Base-by-base conservation (phyloP, 176 grass and related monocot genomes). In the Phoenix roebelenii region DNA sequence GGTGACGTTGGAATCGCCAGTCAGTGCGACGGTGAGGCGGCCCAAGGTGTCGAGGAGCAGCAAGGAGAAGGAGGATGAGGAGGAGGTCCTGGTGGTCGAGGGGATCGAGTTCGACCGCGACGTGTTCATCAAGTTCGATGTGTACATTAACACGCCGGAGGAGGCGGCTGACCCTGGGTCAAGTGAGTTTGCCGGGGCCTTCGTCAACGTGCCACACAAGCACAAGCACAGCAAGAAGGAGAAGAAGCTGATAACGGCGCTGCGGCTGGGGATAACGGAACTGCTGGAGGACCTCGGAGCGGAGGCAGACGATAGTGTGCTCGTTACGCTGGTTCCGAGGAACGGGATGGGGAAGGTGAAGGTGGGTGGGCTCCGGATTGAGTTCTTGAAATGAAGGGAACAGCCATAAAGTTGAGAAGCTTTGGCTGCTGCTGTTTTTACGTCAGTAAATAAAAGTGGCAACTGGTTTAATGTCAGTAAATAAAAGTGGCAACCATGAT, bases 121-220 rank as follows among this genome's bases (percentile, higher is more conserved):
- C 67, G 51, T 26, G 61, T 84, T 44, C 70, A 28, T 93, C 70
- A 84, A 93, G 84, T 87, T 93, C 75, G 89, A 93, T 57, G 89
- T 84, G 48, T 71, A 60, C 22, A 57, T 93, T 19, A 93, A 87
- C 62, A 32, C 23, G 14, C 12, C 54, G 1, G 63, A 78, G 1
- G 10, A 50, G 24, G 76, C 22, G 5, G 60, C 56, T 15, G 25
- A 16, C 22, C 62, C 80, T 1, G 72, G 60, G 1, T 49, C 69
- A 0, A 77, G 64, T 18, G 77, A 76, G 72, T 80, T 82, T 58
- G 89, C 84, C 5, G 89, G 84, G 9, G 88, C 84, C 74, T 50
- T 87, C 44, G 67, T 67, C 25, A 23, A 78, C 1, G 20, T 79
- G 74, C 80, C 84, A 22, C 89, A 88, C 74, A 64, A 59, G 67